phyloP scores from a whole-genome alignment of 768 basidiomycete genomes.

The Gelatoporia subvermispora region DNA sequence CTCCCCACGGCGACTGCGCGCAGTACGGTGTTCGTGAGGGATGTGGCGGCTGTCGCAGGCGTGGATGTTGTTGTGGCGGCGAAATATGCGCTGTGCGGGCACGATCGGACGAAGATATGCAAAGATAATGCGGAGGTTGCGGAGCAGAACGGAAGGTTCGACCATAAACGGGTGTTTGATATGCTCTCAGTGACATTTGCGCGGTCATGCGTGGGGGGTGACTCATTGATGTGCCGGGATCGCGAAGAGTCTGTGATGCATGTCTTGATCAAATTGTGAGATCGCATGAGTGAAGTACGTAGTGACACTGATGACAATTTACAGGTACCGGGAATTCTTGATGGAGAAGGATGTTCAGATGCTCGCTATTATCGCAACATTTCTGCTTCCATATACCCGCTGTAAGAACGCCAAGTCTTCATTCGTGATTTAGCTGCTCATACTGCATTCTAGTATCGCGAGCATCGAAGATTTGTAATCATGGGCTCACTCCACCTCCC shows the following conservation, averaged over 20 bases:
- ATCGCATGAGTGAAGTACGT: background rate
- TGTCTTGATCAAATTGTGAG: slow-evolving; percentile 24
- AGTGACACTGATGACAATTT: background rate
- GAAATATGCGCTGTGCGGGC: slow-evolving; percentile 49
- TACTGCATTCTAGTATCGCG: background rate
- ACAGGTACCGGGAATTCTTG: slow-evolving; percentile 40
- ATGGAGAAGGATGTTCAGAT: slow-evolving; percentile 68
- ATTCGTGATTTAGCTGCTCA: slow-evolving; percentile 1
- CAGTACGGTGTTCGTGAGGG: slow-evolving; percentile 57
- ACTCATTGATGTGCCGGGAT: slow-evolving; percentile 1
- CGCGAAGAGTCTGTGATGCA: slow-evolving; percentile 17
- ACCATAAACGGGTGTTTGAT: slow-evolving; percentile 67
- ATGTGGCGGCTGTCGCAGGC: slow-evolving; percentile 43
- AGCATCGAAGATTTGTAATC: too few relatives aligned
- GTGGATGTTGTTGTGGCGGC: slow-evolving; percentile 52
- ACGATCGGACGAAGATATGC: slow-evolving; percentile 44
- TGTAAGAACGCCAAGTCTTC: slow-evolving; percentile 11
- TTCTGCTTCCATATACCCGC: slow-evolving; percentile 40
- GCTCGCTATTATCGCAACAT: slow-evolving; percentile 69
- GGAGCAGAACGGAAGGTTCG: slow-evolving; percentile 51
- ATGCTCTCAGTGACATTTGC: slow-evolving; percentile 47
- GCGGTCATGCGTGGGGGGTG: background rate
- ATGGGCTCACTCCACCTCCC: too few relatives aligned
- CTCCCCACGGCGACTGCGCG: slow-evolving; percentile 41
- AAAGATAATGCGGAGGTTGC: slow-evolving; percentile 57